Evolutionary conservation across 257 asterid genomes (phyloP), one percentile per base, ranked within the genome.

Genomic region (Solanum sitiens): DNA sequence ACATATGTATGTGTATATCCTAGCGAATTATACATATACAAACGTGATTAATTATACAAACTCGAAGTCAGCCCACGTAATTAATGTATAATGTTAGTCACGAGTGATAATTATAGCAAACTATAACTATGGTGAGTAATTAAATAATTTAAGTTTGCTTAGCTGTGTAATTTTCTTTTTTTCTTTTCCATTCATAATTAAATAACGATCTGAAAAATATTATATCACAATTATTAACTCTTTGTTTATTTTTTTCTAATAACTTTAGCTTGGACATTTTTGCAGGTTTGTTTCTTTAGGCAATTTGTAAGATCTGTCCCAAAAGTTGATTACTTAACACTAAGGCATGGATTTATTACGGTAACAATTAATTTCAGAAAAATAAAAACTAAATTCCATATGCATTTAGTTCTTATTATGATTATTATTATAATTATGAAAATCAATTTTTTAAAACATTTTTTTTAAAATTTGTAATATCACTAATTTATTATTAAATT

Each of bases 261-360:
- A 45, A 79, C 27, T 79, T 15, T 27, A 10, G 30, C 1, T 80
- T 80, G 30, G 11, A 20, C 13, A 30, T 30, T 72, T 53, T 80
- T 77, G 11, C 93, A 97, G 99, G 96, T 95, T 83, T 95, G 98
- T 87, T 97, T 97, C 93, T 92, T 97, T 65, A 92, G 99, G 63
- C 99, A 97, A 90, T 95, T 97, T 86, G 93, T 97, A 23, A 91
- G 95, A 85, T 97, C 99, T 16, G 99, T 97, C 45, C 96, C 99
- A 4, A 95, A 93, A 88, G 98, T 97, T 61, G 99, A 97, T 91
- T 97, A 95, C 87, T 87, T 97, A 87, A 97, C 99, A 37, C 90
- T 97, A 45, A 93, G 99, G 18, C 98, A 97, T 87, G 99, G 99
- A 65, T 97, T 97, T 91, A 91, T 97, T 83, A 91, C 90, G 98